Conservation (phyloP, 2,329 filamentous ascomycete genomes). For the Nigrospora oryzae region DNA sequence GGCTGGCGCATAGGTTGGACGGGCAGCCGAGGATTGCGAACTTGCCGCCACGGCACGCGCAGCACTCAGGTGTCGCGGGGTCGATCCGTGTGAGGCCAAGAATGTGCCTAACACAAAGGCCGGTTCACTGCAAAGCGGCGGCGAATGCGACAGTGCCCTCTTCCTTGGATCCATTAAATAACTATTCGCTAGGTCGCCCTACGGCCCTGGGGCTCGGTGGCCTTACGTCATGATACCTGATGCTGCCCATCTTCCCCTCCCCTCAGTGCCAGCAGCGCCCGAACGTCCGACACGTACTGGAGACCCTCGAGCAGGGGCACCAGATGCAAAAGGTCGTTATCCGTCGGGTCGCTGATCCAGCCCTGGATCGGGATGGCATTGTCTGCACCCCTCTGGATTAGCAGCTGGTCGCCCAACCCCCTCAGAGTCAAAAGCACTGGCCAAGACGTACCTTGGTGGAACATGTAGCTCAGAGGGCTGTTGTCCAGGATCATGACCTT, state of each 20-base stretch:
- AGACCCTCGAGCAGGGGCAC: slow-evolving; percentile 88
- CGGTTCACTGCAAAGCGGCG: too few species aligned
- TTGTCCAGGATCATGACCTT: slow-evolving; percentile 99
- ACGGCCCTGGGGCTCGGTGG: not conserved
- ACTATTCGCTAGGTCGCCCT: not conserved
- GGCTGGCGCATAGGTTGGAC: too few species aligned
- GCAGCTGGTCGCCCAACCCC: too few species aligned
- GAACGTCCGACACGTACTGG: slow-evolving; percentile 93
- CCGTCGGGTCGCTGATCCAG: slow-evolving; percentile 98
- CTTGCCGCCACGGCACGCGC: too few species aligned
- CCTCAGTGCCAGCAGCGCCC: slow-evolving; percentile 79
- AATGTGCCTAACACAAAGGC: too few species aligned
- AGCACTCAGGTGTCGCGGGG: too few species aligned
- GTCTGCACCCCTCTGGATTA: slow-evolving; percentile 44
- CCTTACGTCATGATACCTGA: slow-evolving; percentile 1
- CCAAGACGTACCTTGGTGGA: slow-evolving; percentile 73
- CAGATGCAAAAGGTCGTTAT: slow-evolving; percentile 88
- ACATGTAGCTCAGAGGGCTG: slow-evolving; percentile 95
- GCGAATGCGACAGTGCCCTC: not conserved
- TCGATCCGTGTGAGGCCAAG: too few species aligned
- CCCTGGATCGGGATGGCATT: slow-evolving; percentile 98
- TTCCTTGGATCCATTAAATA: slow-evolving; percentile 1
- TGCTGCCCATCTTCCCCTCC: slow-evolving; percentile 70
- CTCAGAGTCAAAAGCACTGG: not conserved
- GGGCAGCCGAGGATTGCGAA: too few species aligned